Evolutionary conservation across 139 green algal species (phyloP).

Genomic region (Dunaliella primolecta): DNA sequence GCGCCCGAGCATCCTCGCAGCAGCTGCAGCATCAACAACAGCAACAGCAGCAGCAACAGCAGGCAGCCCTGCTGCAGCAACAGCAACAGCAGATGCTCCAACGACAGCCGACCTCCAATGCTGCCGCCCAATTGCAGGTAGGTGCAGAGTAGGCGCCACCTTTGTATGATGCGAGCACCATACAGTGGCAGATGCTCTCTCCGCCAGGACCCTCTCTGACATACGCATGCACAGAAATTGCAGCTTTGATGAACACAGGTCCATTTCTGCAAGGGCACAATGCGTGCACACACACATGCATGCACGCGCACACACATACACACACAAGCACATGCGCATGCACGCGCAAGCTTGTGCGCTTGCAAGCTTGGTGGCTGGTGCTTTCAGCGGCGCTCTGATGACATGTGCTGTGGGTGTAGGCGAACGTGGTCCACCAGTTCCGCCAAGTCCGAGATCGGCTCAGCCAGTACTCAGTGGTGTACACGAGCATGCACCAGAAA

Average conservation of each 20-base stretch:
- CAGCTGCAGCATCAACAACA: neutral
- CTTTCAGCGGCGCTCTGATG: too few species aligned
- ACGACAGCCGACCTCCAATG: neutral
- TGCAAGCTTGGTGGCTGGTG: too few species aligned
- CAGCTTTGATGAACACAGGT: too few species aligned
- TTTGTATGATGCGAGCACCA: too few species aligned
- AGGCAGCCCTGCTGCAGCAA: neutral
- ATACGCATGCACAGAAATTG: too few species aligned
- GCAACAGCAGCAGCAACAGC: neutral
- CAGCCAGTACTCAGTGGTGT: neutral
- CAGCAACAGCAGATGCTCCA: neutral
- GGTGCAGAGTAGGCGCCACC: too few species aligned
- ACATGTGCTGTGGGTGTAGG: too few species aligned
- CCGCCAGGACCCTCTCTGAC: too few species aligned
- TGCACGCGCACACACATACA: neutral
- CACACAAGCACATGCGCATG: neutral
- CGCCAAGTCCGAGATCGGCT: neutral
- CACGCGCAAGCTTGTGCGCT: too few species aligned
- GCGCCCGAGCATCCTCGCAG: neutral
- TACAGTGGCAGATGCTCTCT: too few species aligned
- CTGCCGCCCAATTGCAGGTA: neutral
- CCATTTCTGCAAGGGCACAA: too few species aligned
- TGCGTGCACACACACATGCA: neutral
- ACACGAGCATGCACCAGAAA: neutral
- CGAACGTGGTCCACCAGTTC: neutral